These are phyloP conservation scores for Emericellopsis terricola DNA, from an alignment of 495 filamentous ascomycete genomes.

Conservation along the genomic window DNA sequence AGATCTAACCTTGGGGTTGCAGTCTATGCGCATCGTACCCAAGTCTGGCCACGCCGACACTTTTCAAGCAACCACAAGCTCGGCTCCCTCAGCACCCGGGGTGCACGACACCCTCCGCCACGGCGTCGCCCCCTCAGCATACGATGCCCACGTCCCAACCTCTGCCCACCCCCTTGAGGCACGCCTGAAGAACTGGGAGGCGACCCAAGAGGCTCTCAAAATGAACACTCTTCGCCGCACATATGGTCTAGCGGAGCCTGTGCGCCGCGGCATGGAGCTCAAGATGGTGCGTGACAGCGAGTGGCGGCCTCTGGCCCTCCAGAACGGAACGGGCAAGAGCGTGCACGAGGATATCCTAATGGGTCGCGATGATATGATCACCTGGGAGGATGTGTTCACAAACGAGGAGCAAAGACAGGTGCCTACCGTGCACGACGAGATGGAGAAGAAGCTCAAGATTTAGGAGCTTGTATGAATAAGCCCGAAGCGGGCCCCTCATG, in stretches of 20 bases:
- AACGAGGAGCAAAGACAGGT: slow-evolving; percentile 50
- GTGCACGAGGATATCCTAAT: slow-evolving; percentile 67
- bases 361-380: slow-evolving; percentile 55
- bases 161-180: slow-evolving; percentile 82
- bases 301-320: slow-evolving; percentile 31
- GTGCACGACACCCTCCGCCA: slow-evolving; percentile 81
- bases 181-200: slow-evolving; percentile 65
- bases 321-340: slow-evolving; percentile 18
- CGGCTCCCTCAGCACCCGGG: slow-evolving; percentile 77
- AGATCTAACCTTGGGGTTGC: slow-evolving; percentile 9
- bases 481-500: too few relatives aligned
- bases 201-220: slow-evolving; percentile 70
- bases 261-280: slow-evolving; percentile 88
- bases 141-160: slow-evolving; percentile 21
- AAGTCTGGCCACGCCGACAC: slow-evolving; percentile 36
- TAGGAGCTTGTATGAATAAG: too few relatives aligned
- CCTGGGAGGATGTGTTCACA: slow-evolving; percentile 84
- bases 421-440: slow-evolving; percentile 71
- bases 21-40: slow-evolving; percentile 86
- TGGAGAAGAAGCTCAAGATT: slow-evolving; percentile 67
- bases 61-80: slow-evolving; percentile 38
- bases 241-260: slow-evolving; percentile 85
- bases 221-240: slow-evolving; percentile 72
- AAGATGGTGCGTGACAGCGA: slow-evolving; percentile 47
- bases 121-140: slow-evolving; percentile 43